Evolutionary conservation across 768 basidiomycete species (phyloP).

Genomic region (Trametopsis cervina): DNA sequence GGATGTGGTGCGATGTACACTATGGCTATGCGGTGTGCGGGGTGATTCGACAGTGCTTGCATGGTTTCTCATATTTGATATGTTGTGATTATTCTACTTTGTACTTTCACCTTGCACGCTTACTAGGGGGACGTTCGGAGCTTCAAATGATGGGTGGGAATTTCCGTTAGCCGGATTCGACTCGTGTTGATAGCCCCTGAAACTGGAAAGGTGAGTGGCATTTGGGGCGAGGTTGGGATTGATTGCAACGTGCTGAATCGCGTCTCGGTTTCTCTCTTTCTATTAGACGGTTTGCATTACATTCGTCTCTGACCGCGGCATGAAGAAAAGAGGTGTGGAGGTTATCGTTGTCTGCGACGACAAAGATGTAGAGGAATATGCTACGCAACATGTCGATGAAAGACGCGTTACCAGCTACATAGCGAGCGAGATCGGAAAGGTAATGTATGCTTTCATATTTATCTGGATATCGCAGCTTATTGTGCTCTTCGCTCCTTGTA

Average conservation of each 20-base stretch:
- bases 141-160: no score
- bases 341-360: not conserved
- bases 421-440: slow-evolving; percentile 6
- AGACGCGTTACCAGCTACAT: slow-evolving; percentile 1
- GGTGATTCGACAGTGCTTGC: not conserved
- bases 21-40: not conserved
- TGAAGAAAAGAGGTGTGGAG: not conserved
- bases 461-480: no score
- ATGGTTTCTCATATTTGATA: no score
- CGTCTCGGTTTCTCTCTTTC: not conserved
- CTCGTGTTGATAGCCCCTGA: no score
- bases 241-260: no score
- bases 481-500: no score
- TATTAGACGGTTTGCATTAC: not conserved
- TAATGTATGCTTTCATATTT: not conserved
- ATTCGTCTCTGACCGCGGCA: not conserved
- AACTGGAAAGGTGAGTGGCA: no score
- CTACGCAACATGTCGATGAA: not conserved
- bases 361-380: not conserved
- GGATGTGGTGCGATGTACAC: not conserved
- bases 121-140: no score
- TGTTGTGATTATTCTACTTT: no score
- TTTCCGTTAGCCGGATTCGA: no score
- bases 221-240: no score
- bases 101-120: no score